Evolutionary conservation across 108 stramenopile genomes (phyloP).

Genomic region (Cyclostephanos tholiformis): DNA sequence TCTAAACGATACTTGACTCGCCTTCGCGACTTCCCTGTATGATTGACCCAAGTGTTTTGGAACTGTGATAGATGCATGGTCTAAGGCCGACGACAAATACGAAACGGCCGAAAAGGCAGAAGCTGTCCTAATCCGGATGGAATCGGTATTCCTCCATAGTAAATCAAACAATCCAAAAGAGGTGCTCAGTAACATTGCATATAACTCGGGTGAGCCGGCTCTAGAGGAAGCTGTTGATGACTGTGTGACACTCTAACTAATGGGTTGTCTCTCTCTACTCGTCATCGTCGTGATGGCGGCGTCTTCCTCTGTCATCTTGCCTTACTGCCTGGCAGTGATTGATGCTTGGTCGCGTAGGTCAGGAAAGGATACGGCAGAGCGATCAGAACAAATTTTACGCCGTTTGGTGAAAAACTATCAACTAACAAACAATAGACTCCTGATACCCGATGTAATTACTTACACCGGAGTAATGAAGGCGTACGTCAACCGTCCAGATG

Average conservation of each 20-base stretch:
- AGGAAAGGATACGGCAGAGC: constrained; percentile 28
- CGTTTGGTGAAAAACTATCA: constrained; percentile 36
- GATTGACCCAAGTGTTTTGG: constrained; percentile 32
- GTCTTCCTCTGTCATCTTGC: constrained; percentile 1
- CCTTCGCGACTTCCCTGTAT: neutral
- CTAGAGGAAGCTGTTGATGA: neutral
- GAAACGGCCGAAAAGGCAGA: constrained; percentile 45
- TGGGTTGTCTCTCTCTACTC: neutral
- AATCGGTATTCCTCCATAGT: constrained; percentile 27
- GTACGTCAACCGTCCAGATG: constrained; percentile 38
- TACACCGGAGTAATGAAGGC: constrained; percentile 50
- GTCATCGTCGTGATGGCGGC: too few species aligned
- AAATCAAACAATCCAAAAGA: constrained; percentile 27
- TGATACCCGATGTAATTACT: constrained; percentile 49
- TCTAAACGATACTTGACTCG: neutral
- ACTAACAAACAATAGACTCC: constrained; percentile 22
- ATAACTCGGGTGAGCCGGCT: constrained; percentile 35
- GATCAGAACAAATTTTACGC: constrained; percentile 39
- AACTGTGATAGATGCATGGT: constrained; percentile 45
- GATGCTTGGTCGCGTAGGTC: constrained; percentile 53
- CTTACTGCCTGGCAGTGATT: constrained; percentile 18
- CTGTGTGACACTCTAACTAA: neutral
- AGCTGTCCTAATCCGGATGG: constrained; percentile 24
- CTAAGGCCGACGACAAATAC: constrained; percentile 34
- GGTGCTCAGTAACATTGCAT: constrained; percentile 30